Percentiles rank a stretch among this genome's conserved stretches.
These are phyloP conservation scores for Corylus americana DNA, from an alignment of 306 rosid species.

Conservation along the genomic window DNA sequence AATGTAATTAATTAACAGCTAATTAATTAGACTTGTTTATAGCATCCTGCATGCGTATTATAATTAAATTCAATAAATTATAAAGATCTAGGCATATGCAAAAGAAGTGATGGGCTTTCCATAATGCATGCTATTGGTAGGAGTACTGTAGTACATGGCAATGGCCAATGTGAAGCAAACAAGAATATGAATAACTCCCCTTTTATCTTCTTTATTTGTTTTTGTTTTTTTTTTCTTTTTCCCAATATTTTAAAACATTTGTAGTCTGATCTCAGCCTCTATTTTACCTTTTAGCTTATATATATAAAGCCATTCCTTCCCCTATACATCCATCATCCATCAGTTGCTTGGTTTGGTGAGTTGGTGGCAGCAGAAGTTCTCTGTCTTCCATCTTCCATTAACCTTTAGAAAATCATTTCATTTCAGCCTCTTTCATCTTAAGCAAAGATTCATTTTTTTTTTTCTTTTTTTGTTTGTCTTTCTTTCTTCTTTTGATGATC, in stretches of 20 bases:
- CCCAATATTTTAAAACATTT: conserved; percentile 8
- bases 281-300: conserved; percentile 34
- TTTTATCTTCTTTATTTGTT: conserved; percentile 18
- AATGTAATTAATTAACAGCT: no score
- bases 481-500: no score
- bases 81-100: conserved; percentile 3
- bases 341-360: conserved; percentile 17
- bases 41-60: background rate
- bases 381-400: background rate
- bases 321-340: background rate
- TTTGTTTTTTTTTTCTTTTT: background rate
- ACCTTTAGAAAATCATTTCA: background rate
- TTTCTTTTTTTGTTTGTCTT: background rate
- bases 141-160: conserved; percentile 29
- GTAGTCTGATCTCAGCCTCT: conserved; percentile 4
- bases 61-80: background rate
- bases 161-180: conserved; percentile 14
- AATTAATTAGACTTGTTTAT: background rate
- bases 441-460: background rate
- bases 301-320: conserved; percentile 43
- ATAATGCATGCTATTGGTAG: conserved; percentile 39
- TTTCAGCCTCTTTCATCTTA: background rate
- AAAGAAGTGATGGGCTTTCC: conserved; percentile 30
- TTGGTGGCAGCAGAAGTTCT: background rate
- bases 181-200: conserved; percentile 60